Base-by-base conservation (phyloP, 345 rosid genomes). In the Brassica rapa region DNA sequence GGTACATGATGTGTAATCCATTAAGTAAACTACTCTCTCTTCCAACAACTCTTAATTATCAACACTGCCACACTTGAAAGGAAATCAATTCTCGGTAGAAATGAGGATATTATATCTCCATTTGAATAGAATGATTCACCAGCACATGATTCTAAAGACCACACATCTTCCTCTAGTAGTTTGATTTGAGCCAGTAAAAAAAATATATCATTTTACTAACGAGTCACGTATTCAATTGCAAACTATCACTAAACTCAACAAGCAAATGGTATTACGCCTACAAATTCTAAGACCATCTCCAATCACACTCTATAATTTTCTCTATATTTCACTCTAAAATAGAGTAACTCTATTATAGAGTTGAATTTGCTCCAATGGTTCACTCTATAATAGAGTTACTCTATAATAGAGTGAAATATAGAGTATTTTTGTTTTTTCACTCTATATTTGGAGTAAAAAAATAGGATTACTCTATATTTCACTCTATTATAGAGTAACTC, bases 231-330 rank as follows among this genome's bases (percentile, higher is more conserved):
- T 66, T 81, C 79, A 82, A 63, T 63, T 37, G 70, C 87, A 75
- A 78, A 77, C 77, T 85, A 85, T 70, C 72, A 80, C 82, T 70
- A 80, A 71, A 83, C 62, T 70, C 81, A 67, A 73, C 77, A 81
- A 79, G 82, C 83, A 81, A 81, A 66, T 63, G 86, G 83, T 82
- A 76, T 84, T 74, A 84, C 73, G 76, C 56, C 76, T 78, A 86
- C 85, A 88, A 75, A 72, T 73, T 80, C 86, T 82, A n/a, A n/a
- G n/a, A n/a, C n/a, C n/a, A n/a, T n/a, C n/a, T n/a, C n/a, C n/a
- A n/a, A n/a, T n/a, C n/a, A n/a, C n/a, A n/a, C n/a, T n/a, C n/a
- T n/a, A n/a, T n/a, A n/a, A n/a, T n/a, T n/a, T n/a, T n/a, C n/a
- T n/a, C n/a, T n/a, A n/a, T n/a, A n/a, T n/a, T n/a, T n/a, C n/a